Evolutionary conservation across 2,329 filamentous ascomycete species (phyloP).

Genomic region (Talaromyces sp.): DNA sequence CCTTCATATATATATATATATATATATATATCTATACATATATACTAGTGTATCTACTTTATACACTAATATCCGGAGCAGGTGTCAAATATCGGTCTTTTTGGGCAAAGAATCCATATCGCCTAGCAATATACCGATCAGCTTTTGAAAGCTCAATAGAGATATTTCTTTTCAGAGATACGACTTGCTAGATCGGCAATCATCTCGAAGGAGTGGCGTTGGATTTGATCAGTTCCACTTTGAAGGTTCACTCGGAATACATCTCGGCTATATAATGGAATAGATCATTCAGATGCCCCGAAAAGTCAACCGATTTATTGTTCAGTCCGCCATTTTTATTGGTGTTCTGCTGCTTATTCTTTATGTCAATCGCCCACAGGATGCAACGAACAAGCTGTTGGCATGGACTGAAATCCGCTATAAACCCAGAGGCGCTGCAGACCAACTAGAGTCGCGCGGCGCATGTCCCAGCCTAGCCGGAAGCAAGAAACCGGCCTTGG

Average conservation of each 20-base stretch:
- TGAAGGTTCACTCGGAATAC: not conserved
- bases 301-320: conserved; percentile 33
- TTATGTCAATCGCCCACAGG: conserved; percentile 35
- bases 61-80: not conserved
- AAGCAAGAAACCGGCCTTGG: conserved; percentile 42
- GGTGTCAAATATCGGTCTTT: not conserved
- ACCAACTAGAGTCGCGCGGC: conserved; percentile 37
- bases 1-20: not conserved
- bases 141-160: not conserved
- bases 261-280: conserved; percentile 1
- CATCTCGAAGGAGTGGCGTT: not conserved
- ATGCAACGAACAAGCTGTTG: conserved; percentile 32
- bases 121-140: not conserved
- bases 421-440: conserved; percentile 31
- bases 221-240: not conserved
- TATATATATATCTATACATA: too few relatives aligned
- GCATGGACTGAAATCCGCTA: conserved; percentile 46
- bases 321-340: conserved; percentile 36
- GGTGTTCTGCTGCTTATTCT: conserved; percentile 36
- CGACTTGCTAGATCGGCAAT: not conserved
- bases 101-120: not conserved
- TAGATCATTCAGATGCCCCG: conserved; percentile 33
- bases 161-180: not conserved
- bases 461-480: conserved; percentile 41
- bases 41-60: too few relatives aligned